Evolutionary conservation across 2,329 filamentous ascomycete species (phyloP).

Genomic region (Ambrosiella cleistominuta): DNA sequence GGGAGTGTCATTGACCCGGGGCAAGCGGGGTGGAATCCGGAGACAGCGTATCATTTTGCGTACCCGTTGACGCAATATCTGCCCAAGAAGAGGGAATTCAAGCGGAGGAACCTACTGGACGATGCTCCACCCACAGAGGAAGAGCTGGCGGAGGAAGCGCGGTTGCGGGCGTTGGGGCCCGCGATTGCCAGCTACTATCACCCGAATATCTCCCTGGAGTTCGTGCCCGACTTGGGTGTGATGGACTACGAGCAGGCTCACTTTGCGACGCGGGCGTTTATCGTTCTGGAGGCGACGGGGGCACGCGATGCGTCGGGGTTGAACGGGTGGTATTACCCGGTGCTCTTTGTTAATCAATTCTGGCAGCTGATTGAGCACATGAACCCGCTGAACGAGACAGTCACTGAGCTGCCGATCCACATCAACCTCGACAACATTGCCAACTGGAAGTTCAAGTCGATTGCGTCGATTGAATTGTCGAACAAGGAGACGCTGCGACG

Average conservation of each 20-base stretch:
- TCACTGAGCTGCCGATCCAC: slow-evolving; percentile 63
- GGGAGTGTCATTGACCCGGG: slow-evolving; percentile 63
- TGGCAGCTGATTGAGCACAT: slow-evolving; percentile 91
- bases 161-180: slow-evolving; percentile 39
- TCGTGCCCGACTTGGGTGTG: slow-evolving; percentile 64
- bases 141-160: slow-evolving; percentile 33
- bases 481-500: slow-evolving; percentile 68
- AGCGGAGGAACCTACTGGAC: slow-evolving; percentile 74
- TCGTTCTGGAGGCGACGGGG: slow-evolving; percentile 62
- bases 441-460: slow-evolving; percentile 77
- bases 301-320: slow-evolving; percentile 69
- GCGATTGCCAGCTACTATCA: slow-evolving; percentile 78
- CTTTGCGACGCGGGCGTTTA: slow-evolving; percentile 57
- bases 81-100: slow-evolving; percentile 73
- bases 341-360: slow-evolving; percentile 87
- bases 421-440: slow-evolving; percentile 68
- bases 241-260: slow-evolving; percentile 49
- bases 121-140: slow-evolving; percentile 23
- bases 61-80: slow-evolving; percentile 80
- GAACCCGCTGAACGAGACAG: slow-evolving; percentile 78
- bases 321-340: slow-evolving; percentile 84
- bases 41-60: slow-evolving; percentile 65
- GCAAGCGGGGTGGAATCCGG: slow-evolving; percentile 51
- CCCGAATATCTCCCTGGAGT: slow-evolving; percentile 77
- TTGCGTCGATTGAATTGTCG: slow-evolving; percentile 71